Base-by-base conservation (phyloP, 352 stramenopile species). In the Globisporangium paddicum region DNA sequence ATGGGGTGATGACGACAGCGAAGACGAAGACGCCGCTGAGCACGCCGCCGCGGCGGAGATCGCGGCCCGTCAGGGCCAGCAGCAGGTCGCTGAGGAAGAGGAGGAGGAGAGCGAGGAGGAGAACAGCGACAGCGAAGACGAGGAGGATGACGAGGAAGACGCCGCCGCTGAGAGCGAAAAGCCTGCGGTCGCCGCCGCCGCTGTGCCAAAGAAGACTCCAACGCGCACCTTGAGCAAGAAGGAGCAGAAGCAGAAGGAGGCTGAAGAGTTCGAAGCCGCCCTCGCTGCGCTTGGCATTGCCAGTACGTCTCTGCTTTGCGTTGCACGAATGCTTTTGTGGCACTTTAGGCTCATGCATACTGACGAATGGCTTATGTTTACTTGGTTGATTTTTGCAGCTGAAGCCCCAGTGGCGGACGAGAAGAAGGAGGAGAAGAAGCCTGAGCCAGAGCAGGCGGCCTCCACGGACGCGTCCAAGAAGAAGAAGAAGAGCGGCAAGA, bases 161-260 rank as follows among this genome's bases (percentile, higher is more conserved):
- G 60, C 70, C 35, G 47, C 64, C 1, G 55, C 46, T 5, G 69
- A 60, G 42, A 49, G 42, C 42, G 42, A 49, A 32, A 56, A 56
- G 51, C 56, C 56, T 9, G 47, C n/a, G 11, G 37, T 35, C 32
- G 49, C 40, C 7, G 35, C 50, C 7, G 11, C 62, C 28, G 61
- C 46, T 3, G 57, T 59, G n/a, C 60, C 72, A 13, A 79, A 79
- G 67, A 73, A 77, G 59, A 49, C 67, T 9, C 56, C 78, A 5
- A 59, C 67, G 6, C 71, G 72, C 25, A 83, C 69, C 23, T 61
- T 91, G 18, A 88, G 76, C 34, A 91, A 93, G 64, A 89, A 89
- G 75, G 82, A 93, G 63, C 82, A 92, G 66, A 90, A 90, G 71
- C 66, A 86, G 65, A 67, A 75, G 55, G 78, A 90, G 68, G 80